These are phyloP conservation scores for Coemansia umbellata DNA, from an alignment of 192 early-diverging fungal species.

Conservation along the genomic window DNA sequence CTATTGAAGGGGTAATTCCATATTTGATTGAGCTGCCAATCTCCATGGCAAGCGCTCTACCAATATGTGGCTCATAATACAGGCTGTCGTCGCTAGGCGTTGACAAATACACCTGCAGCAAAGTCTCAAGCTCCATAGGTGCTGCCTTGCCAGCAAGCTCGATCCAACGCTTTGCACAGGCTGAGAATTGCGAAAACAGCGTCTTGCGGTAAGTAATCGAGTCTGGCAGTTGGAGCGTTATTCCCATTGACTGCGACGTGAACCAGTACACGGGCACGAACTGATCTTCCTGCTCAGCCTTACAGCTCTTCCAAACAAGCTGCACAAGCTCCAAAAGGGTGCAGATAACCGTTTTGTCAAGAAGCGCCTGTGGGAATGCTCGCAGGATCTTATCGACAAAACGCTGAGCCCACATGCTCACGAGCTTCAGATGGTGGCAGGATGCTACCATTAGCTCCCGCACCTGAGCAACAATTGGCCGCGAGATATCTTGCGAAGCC, in stretches of 20 bases:
- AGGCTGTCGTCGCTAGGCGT: constrained; percentile 56
- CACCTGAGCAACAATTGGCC: constrained; percentile 48
- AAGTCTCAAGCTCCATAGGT: constrained; percentile 65
- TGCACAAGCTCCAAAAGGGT: constrained; percentile 82
- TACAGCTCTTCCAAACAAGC: constrained; percentile 72
- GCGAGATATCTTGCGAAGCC: background rate
- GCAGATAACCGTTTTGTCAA: constrained; percentile 63
- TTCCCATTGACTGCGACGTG: constrained; percentile 56
- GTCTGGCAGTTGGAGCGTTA: constrained; percentile 70
- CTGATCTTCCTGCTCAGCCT: constrained; percentile 74
- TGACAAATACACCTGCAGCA: constrained; percentile 67
- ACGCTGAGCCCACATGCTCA: constrained; percentile 65
- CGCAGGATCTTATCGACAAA: constrained; percentile 57
- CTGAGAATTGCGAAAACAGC: constrained; percentile 57
- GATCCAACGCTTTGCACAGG: constrained; percentile 66
- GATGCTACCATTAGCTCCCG: constrained; percentile 62
- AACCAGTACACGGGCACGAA: constrained; percentile 72
- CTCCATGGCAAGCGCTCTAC: constrained; percentile 67
- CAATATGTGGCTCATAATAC: constrained; percentile 63
- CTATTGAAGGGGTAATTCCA: constrained; percentile 5
- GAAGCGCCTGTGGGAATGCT: constrained; percentile 73
- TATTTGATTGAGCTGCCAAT: constrained; percentile 45
- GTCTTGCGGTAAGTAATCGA: constrained; percentile 68
- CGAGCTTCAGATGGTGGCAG: constrained; percentile 64
- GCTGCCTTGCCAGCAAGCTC: constrained; percentile 56